Evolutionary conservation across 2,329 filamentous ascomycete species (phyloP).

Genomic region (Fusarium beomiforme): DNA sequence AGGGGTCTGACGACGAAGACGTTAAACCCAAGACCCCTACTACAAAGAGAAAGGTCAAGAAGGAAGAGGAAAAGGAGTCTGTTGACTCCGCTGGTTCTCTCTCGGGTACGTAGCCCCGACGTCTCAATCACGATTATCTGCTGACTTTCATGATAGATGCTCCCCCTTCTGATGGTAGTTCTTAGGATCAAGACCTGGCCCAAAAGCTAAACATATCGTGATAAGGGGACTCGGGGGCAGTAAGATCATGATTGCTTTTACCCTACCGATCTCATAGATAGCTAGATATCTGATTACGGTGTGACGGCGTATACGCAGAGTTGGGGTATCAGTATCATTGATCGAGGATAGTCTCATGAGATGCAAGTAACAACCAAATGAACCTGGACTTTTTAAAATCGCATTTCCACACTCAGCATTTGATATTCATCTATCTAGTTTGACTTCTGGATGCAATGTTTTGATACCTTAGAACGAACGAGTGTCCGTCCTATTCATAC

Average conservation of each 20-base stretch:
- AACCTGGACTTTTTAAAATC: not conserved
- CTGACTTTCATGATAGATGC: constrained; percentile 20
- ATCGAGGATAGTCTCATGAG: constrained; percentile 2
- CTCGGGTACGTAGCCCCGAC: constrained; percentile 26
- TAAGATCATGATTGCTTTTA: not conserved
- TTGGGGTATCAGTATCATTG: constrained; percentile 20
- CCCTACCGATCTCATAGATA: constrained; percentile 11
- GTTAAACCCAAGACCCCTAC: constrained; percentile 27
- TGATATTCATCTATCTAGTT: not conserved
- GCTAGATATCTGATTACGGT: constrained; percentile 32
- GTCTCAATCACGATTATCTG: not conserved
- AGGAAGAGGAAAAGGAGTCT: constrained; percentile 32
- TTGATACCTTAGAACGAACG: not conserved
- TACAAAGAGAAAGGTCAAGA: constrained; percentile 32
- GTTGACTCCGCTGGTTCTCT: constrained; percentile 23
- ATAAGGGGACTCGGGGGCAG: not conserved
- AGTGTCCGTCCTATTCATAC: not conserved
- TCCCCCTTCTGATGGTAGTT: constrained; percentile 25
- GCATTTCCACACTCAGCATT: not conserved
- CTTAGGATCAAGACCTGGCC: not conserved
- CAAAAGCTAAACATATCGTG: not conserved
- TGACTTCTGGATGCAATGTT: not conserved
- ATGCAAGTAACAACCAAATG: not conserved
- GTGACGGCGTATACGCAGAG: constrained; percentile 9
- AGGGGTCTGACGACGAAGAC: constrained; percentile 39